Conservation (phyloP, 2,329 filamentous ascomycete species). For the Neonectria hederae region DNA sequence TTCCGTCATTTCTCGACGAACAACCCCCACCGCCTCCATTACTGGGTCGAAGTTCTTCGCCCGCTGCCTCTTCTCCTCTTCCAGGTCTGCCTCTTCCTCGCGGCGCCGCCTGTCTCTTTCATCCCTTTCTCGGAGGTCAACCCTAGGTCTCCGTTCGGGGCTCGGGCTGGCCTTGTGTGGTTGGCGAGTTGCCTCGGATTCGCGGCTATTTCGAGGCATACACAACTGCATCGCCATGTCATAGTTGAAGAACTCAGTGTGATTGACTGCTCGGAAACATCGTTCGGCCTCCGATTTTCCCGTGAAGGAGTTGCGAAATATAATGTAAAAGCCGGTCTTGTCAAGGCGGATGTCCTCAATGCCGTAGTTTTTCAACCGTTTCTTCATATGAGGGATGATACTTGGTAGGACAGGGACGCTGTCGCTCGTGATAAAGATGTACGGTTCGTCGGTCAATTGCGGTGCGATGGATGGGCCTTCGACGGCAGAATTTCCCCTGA, state of each 20-base stretch:
- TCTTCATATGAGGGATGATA: constrained; percentile 90
- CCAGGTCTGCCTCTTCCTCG: constrained; percentile 83
- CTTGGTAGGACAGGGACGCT: constrained; percentile 88
- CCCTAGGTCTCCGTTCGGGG: constrained; percentile 44
- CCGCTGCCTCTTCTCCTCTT: constrained; percentile 89
- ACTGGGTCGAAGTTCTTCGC: constrained; percentile 93
- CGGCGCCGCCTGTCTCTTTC: constrained; percentile 72
- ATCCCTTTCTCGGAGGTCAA: constrained; percentile 52
- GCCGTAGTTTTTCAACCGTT: constrained; percentile 82
- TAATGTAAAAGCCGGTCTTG: constrained; percentile 86
- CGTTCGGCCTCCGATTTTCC: constrained; percentile 84
- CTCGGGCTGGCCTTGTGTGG: constrained; percentile 49
- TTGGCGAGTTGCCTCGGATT: constrained; percentile 36
- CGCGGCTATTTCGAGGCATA: constrained; percentile 44
- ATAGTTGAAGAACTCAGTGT: constrained; percentile 89
- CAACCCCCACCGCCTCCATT: constrained; percentile 79
- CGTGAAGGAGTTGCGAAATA: constrained; percentile 81
- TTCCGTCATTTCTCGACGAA: constrained; percentile 83
- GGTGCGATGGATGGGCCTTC: constrained; percentile 73
- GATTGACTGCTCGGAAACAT: constrained; percentile 82
- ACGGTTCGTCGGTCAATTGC: constrained; percentile 81
- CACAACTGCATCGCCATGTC: constrained; percentile 87
- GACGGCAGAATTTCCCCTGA: constrained; percentile 58
- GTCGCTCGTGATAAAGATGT: constrained; percentile 87
- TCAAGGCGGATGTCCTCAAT: constrained; percentile 87